Conservation (phyloP, 2,329 filamentous ascomycete genomes). For the Botrytis cinerea region DNA sequence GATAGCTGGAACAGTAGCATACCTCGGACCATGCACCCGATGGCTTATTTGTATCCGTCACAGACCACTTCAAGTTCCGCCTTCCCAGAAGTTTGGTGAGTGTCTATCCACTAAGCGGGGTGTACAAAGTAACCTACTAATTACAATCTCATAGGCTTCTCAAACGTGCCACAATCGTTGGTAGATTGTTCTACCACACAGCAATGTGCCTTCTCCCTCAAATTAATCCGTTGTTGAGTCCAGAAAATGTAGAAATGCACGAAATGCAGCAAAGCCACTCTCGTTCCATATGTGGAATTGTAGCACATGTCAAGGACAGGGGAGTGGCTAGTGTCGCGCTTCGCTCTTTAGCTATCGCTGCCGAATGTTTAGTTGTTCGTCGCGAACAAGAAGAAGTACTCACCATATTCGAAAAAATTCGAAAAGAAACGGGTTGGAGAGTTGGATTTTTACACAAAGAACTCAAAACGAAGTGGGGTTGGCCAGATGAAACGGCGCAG, state of each 20-base stretch:
- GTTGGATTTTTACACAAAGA: slow-evolving; percentile 71
- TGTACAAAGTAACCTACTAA: slow-evolving; percentile 33
- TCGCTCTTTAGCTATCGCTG: slow-evolving; percentile 75
- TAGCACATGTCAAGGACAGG: slow-evolving; percentile 78
- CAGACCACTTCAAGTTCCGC: slow-evolving; percentile 68
- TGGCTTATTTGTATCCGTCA: slow-evolving; percentile 72
- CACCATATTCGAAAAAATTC: slow-evolving; percentile 72
- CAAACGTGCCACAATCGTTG: slow-evolving; percentile 78
- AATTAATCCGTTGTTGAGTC: slow-evolving; percentile 69
- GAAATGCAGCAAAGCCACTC: slow-evolving; percentile 72
- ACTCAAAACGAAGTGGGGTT: slow-evolving; percentile 77
- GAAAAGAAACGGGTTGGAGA: slow-evolving; percentile 76
- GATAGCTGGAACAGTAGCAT: slow-evolving; percentile 79
- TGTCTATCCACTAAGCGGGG: slow-evolving; percentile 27
- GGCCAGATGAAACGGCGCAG: slow-evolving; percentile 48
- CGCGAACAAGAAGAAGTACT: slow-evolving; percentile 81
- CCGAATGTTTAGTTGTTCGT: slow-evolving; percentile 66
- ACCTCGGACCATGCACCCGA: slow-evolving; percentile 83
- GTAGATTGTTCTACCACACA: slow-evolving; percentile 86
- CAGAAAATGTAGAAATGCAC: slow-evolving; percentile 63
- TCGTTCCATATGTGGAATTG: slow-evolving; percentile 85
- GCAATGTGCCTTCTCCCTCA: slow-evolving; percentile 79
- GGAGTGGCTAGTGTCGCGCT: slow-evolving; percentile 79
- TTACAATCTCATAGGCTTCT: slow-evolving; percentile 63
- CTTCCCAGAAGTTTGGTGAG: slow-evolving; percentile 85